Evolutionary conservation across 106 monocot genomes (phyloP), one percentile per base, ranked within the genome.

Genomic region (Allium fistulosum): DNA sequence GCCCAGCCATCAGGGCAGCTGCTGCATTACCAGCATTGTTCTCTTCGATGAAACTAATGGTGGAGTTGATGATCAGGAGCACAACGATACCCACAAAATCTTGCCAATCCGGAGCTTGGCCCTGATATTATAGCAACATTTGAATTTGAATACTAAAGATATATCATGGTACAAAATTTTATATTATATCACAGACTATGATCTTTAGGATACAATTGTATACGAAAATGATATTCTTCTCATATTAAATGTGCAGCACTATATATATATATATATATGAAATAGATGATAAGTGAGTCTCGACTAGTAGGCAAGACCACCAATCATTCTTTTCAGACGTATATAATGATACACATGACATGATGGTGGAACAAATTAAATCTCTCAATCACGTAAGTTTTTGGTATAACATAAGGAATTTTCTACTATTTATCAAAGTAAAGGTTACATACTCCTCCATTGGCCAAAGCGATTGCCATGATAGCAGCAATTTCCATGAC

Each of bases 11-110:
- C 70, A 82, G 79, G 51, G 86, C 79, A 4, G 86, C 86, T 2
- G 86, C 86, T 6, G 86, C 86, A 46, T 87, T 87, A 2, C 86
- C 86, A 27, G 86, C 86, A 58, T 82, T 87, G 68, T 87, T 87
- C 82, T 87, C 86, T 62, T 87, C 86, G 26, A 87, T 75, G 73
- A 87, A 87, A 55, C 76, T 77, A 73, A 87, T 87, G 48, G 86
- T 87, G 48, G 86, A 82, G 74, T 87, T 87, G 69, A 87, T 82
- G 67, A 82, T 11, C 11, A 82, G 74, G 66, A 67, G 67, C 0
- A 67, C 67, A 1, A 67, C 67, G 7, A 67, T 67, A 6, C 67
- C 67, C 26, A 67, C 67, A 53, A 67, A 67, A n/a, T 67, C 67
- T 53, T 51, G 67, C 67, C 67, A 67, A 15, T 67, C 67, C 28